These are phyloP conservation scores for Sorghum bicolor DNA, from an alignment of 176 grass and related monocot species.

Conservation along the genomic window DNA sequence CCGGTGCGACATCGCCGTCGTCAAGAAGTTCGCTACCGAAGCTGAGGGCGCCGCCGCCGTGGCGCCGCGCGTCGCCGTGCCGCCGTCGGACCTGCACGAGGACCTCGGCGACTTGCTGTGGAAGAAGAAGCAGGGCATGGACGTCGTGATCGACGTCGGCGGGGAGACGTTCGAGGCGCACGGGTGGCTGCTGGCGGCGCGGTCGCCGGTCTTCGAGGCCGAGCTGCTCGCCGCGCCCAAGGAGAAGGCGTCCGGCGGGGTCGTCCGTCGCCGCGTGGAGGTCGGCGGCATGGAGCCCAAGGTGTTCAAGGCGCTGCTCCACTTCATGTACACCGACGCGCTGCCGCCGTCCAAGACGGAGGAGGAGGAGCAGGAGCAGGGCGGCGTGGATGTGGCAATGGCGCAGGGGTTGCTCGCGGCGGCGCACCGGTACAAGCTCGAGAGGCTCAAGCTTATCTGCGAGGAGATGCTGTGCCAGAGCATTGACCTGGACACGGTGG, in stretches of 20 bases:
- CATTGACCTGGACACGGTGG: conserved; percentile 4
- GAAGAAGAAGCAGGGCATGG: not conserved
- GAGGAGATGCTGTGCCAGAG: not conserved
- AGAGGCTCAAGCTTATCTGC: not conserved
- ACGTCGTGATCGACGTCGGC: not conserved
- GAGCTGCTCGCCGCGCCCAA: not conserved
- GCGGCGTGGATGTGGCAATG: not conserved
- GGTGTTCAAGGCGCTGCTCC: conserved; percentile 1
- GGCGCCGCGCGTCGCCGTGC: no score
- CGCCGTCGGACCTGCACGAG: not conserved
- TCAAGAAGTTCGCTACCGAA: not conserved
- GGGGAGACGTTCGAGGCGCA: not conserved
- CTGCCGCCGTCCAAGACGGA: not conserved
- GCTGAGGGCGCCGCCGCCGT: no score
- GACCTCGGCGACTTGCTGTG: not conserved
- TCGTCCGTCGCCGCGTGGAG: not conserved
- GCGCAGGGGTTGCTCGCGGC: not conserved
- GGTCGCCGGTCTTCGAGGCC: not conserved
- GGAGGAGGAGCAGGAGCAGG: not conserved
- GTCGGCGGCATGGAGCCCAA: not conserved
- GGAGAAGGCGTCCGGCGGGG: not conserved
- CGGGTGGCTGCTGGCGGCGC: conserved; percentile 5
- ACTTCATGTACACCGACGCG: conserved; percentile 2
- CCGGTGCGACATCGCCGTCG: not conserved
- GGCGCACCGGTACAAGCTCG: not conserved